Evolutionary conservation across 768 basidiomycete species (phyloP), one percentile per base, ranked within the genome.

Genomic region (Trametopsis cervina): DNA sequence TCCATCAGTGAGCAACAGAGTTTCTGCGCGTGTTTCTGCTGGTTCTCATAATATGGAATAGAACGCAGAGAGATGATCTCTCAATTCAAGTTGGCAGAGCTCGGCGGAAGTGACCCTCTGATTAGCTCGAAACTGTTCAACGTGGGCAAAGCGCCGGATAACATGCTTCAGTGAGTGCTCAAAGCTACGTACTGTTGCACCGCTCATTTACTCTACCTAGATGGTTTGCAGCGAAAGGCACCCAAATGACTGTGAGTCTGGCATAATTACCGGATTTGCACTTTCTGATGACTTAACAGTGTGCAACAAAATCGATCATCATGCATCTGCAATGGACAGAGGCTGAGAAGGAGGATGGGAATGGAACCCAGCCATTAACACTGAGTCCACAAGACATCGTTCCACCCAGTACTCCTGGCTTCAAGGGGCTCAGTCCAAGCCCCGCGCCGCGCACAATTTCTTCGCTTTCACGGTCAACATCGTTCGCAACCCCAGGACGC

Each of bases 211-310:
- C n/a, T 39, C n/a, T 38, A 33, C 9, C 23, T 47, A 83, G 81
- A 57, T 92, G 89, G 89, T 92, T 93, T 61, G 89, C 89, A 4
- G 89, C 90, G 1, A 89, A 91, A 55, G 90, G 89, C 0, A 78
- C 81, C 4, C 87, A 89, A 60, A 92, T 93, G 84, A 93, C 91
- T 23, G 90, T 90, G 60, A 35, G 80, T 66, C 9, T 37, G 24
- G 25, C 2, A 23, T 9, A 25, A 0, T 21, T 26, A 11, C 1
- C 44, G 44, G 29, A 26, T 33, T 7, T 13, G 13, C 3, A n/a
- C 17, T 18, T 4, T 20, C 36, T 18, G 12, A 26, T 17, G n/a
- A 10, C 17, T 39, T 50, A 27, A 23, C 44, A 90, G 89, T 92
- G 89, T 57, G 89, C 89, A 1, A 92, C 89, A 0, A 92, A 92